A percentile compares a stretch with the other conserved stretches of the same genome.
These are phyloP conservation scores for Septoria petroselini DNA, from an alignment of 2,329 filamentous ascomycete species.

Conservation along the genomic window DNA sequence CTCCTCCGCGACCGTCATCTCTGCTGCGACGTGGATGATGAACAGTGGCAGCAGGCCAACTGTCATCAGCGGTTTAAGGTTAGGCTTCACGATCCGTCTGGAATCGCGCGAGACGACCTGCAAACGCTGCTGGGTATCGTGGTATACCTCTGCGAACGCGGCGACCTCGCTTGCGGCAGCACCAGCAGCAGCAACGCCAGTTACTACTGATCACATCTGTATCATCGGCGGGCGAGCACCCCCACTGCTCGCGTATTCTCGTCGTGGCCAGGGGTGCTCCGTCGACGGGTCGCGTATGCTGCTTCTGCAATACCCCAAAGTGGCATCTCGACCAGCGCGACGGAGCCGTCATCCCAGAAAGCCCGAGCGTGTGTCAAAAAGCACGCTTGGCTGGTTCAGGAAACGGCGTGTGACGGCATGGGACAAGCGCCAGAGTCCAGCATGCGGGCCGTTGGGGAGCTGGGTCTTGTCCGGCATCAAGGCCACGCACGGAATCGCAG, in stretches of 20 bases:
- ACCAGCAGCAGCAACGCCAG: background rate
- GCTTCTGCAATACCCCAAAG: slow-evolving; percentile 25
- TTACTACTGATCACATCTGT: background rate
- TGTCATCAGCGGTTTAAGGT: slow-evolving; percentile 26
- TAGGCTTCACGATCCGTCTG: slow-evolving; percentile 19
- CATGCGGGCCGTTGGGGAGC: slow-evolving; percentile 25
- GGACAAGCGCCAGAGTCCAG: slow-evolving; percentile 26
- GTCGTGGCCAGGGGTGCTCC: slow-evolving; percentile 10
- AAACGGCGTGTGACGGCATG: slow-evolving; percentile 23
- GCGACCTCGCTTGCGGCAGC: slow-evolving; percentile 8
- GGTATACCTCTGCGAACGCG: slow-evolving; percentile 12
- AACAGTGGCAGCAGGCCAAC: too few species aligned
- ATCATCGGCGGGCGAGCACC: background rate
- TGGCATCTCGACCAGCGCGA: slow-evolving; percentile 18
- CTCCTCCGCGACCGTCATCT: too few species aligned
- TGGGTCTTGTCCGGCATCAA: slow-evolving; percentile 25
- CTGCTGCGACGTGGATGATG: too few species aligned
- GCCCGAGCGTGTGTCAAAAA: slow-evolving; percentile 30
- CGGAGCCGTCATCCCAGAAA: slow-evolving; percentile 16
- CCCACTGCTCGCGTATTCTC: background rate
- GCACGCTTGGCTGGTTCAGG: slow-evolving; percentile 24
- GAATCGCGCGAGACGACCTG: slow-evolving; percentile 13
- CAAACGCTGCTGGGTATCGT: slow-evolving; percentile 19
- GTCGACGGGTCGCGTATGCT: slow-evolving; percentile 1
- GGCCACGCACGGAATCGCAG: slow-evolving; percentile 25